Base-by-base conservation (phyloP, 176 grass and related monocot genomes). In the Neostapfia colusana region DNA sequence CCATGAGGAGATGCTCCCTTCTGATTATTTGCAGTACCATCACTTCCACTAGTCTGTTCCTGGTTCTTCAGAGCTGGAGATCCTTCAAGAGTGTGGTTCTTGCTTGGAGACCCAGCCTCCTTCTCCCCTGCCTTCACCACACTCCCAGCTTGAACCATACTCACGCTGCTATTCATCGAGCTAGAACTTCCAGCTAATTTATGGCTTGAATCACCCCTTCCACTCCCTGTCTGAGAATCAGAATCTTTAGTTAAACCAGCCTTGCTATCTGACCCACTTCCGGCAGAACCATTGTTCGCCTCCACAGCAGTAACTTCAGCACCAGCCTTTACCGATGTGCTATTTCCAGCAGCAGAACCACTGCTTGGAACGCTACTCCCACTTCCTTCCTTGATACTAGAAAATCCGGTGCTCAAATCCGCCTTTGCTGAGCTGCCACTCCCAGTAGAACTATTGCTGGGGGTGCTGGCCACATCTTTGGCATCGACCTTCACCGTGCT, bases 31-130 rank as follows among this genome's bases (percentile, higher is more conserved):
- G 34, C 54, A 0, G 26, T 12, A 78, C 38, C 68, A 73, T 10
- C 63, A 58, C 40, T 81, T 59, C 37, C 70, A 77, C 55, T 62
- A 45, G 48, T 65, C 58, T 73, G 50, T n/a, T 83, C 79, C 51
- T 83, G 79, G 79, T 84, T 84, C 63, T 83, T 82, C 27, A 26
- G 35, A 59, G 25, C 14, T 28, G 75, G 62, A 15, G 83, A 84
- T 62, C 72, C 53, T 55, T 56, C 66, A 35, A 57, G 31, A 1
- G 84, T 76, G n/a, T 84, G 41, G 24, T 90, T 84, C 61, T 88
- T 90, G 24, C 4, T 73, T 66, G 65, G 17, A 83, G 70, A 40
- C 48, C 67, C 85, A 79, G 8, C 72, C 11, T 55, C 62, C 69
- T 79, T 74, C 68, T 69, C 69, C 17, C 18, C 43, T 28, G 67